These are phyloP conservation scores for Pisolithus microcarpus DNA, from an alignment of 768 basidiomycete species.

Conservation along the genomic window DNA sequence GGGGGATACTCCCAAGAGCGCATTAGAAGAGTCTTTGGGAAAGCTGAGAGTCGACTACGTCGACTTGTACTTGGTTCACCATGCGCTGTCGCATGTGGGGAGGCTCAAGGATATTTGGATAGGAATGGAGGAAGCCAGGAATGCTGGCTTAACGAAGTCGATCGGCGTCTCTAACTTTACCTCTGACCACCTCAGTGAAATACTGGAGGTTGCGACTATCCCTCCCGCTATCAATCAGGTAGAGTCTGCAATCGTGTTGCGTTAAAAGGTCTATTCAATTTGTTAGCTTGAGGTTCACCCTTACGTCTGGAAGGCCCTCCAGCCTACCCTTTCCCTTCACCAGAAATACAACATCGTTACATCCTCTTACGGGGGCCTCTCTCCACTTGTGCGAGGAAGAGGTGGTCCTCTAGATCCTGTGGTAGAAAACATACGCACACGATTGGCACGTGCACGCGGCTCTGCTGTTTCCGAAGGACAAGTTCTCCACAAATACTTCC, in stretches of 20 bases:
- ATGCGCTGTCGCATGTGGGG: slow-evolving; percentile 31
- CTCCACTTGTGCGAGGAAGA: slow-evolving; percentile 28
- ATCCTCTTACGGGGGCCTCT: slow-evolving; percentile 35
- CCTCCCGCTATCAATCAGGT: slow-evolving; percentile 52
- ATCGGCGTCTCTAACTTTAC: slow-evolving; percentile 55
- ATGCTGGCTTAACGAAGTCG: slow-evolving; percentile 32
- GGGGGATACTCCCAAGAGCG: slow-evolving; percentile 40
- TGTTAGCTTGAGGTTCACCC: slow-evolving; percentile 47
- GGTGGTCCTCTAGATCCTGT: slow-evolving; percentile 37
- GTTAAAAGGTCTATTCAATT: not conserved
- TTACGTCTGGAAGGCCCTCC: slow-evolving; percentile 39
- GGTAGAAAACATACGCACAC: slow-evolving; percentile 27
- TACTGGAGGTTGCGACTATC: slow-evolving; percentile 38
- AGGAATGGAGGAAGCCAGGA: slow-evolving; percentile 51
- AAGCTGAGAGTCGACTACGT: slow-evolving; percentile 50
- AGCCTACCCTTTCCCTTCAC: slow-evolving; percentile 28
- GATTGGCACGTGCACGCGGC: slow-evolving; percentile 20
- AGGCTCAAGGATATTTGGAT: slow-evolving; percentile 50
- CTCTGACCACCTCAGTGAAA: slow-evolving; percentile 33
- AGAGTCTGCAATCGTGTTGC: not conserved
- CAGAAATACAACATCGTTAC: slow-evolving; percentile 33
- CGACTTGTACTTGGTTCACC: slow-evolving; percentile 61
- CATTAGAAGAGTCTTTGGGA: slow-evolving; percentile 46
- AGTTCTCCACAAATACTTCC: slow-evolving; percentile 24
- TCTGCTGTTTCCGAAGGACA: slow-evolving; percentile 21